Conservation (phyloP, 2,329 filamentous ascomycete genomes). For the Alternaria sp. region DNA sequence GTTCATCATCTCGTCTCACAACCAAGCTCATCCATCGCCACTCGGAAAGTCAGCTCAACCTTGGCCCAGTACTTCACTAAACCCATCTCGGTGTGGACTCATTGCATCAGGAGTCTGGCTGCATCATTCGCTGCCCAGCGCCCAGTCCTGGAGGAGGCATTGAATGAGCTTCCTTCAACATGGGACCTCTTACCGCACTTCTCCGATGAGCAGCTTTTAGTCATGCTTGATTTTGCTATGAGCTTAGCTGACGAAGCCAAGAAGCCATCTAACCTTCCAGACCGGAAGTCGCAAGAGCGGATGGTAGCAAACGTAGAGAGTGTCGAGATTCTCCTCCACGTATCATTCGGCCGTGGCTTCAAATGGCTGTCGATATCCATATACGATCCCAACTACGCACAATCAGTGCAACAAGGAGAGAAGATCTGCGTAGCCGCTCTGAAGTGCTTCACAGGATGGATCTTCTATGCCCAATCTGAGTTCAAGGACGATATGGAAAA, state of each 20-base stretch:
- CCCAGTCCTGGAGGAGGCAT: conserved; percentile 59
- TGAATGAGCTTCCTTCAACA: conserved; percentile 57
- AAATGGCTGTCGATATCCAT: conserved; percentile 43
- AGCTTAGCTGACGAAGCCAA: conserved; percentile 71
- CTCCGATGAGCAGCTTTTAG: conserved; percentile 61
- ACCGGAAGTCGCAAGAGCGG: conserved; percentile 59
- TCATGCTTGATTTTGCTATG: conserved; percentile 70
- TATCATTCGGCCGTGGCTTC: conserved; percentile 50
- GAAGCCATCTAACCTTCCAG: conserved; percentile 71
- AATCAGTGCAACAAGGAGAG: conserved; percentile 40
- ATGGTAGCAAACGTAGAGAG: conserved; percentile 63
- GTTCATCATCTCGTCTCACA: conserved; percentile 46
- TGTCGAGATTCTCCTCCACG: conserved; percentile 59
- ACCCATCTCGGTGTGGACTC: conserved; percentile 72
- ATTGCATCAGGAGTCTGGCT: conserved; percentile 70
- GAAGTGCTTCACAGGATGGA: conserved; percentile 65
- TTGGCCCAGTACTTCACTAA: conserved; percentile 78
- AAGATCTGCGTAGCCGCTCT: conserved; percentile 47
- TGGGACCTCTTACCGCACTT: conserved; percentile 59
- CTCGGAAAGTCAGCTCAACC: conserved; percentile 79
- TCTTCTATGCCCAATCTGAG: conserved; percentile 73
- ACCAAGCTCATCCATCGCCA: conserved; percentile 65
- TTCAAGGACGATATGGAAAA: conserved; percentile 66
- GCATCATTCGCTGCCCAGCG: conserved; percentile 63
- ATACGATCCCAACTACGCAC: conserved; percentile 34